Conservation (phyloP, 345 rosid genomes). For the Citrus medica region DNA sequence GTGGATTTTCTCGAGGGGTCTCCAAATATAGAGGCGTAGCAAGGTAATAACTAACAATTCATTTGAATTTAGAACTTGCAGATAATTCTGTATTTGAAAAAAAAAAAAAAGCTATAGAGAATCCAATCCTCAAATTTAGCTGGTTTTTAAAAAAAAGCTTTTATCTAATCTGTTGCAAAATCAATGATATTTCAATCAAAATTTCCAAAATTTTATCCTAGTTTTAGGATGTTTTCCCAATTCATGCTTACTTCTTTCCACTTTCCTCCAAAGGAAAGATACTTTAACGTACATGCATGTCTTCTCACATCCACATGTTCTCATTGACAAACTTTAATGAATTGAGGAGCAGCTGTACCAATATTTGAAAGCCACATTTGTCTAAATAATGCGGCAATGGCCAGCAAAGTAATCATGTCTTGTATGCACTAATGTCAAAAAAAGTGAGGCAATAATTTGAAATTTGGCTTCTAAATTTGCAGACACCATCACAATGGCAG, state of each 20-base stretch:
- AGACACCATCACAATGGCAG: conserved; percentile 82
- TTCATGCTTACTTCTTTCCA: too few relatives aligned
- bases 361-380: neutral
- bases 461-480: neutral
- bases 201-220: neutral
- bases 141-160: too few relatives aligned
- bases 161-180: too few relatives aligned
- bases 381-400: neutral
- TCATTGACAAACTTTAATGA: neutral
- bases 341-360: neutral
- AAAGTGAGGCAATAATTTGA: neutral
- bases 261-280: too few relatives aligned
- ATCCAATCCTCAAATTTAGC: neutral
- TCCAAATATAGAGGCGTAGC: conserved; percentile 97
- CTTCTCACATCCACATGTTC: neutral
- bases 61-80: neutral
- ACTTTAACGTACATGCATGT: neutral
- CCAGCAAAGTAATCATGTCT: neutral
- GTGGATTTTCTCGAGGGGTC: conserved; percentile 94
- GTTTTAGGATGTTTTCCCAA: neutral
- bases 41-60: conserved; percentile 38
- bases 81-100: neutral
- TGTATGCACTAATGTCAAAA: neutral
- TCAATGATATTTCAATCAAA: too few relatives aligned
- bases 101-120: too few relatives aligned